Percentiles rank a stretch among this genome's conserved stretches.
Evolutionary conservation across 78 protist genomes (phyloP).

Genomic region (Reticulomyxa filosa): DNA sequence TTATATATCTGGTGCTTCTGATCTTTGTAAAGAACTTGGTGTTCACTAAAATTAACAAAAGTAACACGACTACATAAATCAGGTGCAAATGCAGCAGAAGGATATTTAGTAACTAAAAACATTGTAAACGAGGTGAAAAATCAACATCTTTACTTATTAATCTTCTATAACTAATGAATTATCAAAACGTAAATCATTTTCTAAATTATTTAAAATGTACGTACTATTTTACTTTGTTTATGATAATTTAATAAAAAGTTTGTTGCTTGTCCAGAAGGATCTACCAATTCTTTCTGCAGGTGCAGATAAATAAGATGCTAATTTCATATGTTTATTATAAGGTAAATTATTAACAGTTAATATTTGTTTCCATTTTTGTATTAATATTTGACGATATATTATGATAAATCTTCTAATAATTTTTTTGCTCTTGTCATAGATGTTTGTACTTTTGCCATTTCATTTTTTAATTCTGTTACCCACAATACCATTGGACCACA

Average conservation of each 20-base stretch:
- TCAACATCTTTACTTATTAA: slow-evolving; percentile 82
- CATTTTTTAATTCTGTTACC: no score
- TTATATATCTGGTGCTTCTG: no score
- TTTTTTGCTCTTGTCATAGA: no score
- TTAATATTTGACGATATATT: no score
- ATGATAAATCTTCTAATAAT: no score
- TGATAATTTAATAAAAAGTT: slow-evolving; percentile 33
- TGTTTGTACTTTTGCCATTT: no score
- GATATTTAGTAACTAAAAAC: slow-evolving; percentile 54
- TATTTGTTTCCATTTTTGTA: no score
- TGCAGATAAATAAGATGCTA: no score
- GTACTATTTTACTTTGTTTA: not conserved
- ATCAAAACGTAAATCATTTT: slow-evolving; percentile 30
- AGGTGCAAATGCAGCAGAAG: slow-evolving; percentile 34
- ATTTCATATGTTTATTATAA: no score
- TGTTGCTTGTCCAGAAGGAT: slow-evolving; percentile 84
- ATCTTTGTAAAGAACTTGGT: not conserved
- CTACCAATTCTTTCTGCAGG: no score
- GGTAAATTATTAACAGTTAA: no score
- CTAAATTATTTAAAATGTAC: slow-evolving; percentile 29
- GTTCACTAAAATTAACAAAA: slow-evolving; percentile 14
- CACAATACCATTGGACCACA: no score
- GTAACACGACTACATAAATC: slow-evolving; percentile 28
- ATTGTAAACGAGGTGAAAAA: slow-evolving; percentile 78
- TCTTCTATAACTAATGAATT: slow-evolving; percentile 75